phyloP scores from a whole-genome alignment of 352 stramenopile genomes.

The Globisporangium nodosum region DNA sequence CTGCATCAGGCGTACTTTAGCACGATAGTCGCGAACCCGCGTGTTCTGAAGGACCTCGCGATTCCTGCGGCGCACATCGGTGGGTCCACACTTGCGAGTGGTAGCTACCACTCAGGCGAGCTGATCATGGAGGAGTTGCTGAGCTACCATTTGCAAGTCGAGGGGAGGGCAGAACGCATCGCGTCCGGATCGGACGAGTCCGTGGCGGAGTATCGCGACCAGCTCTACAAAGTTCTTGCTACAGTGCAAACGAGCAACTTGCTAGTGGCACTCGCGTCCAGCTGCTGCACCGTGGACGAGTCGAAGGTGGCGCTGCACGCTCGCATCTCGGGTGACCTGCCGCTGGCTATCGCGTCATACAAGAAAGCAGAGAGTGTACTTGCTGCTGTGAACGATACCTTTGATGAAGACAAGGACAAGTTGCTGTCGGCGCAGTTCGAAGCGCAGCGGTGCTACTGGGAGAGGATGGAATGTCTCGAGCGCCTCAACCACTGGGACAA shows the following conservation, averaged over 20 bases:
- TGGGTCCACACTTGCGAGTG: constrained; percentile 53
- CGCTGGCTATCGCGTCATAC: constrained; percentile 65
- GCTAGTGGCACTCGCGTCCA: constrained; percentile 45
- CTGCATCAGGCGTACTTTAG: constrained; percentile 48
- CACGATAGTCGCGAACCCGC: constrained; percentile 26
- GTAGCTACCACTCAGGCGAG: constrained; percentile 51
- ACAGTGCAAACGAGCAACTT: constrained; percentile 64
- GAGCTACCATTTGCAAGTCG: constrained; percentile 21
- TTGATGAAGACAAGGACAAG: constrained; percentile 18
- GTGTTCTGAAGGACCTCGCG: constrained; percentile 22
- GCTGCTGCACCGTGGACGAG: constrained; percentile 46
- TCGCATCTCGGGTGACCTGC: constrained; percentile 60
- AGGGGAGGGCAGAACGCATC: constrained; percentile 2
- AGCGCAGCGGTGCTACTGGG: constrained; percentile 51
- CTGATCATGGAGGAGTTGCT: constrained; percentile 63
- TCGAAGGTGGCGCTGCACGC: constrained; percentile 56
- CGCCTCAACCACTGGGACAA: constrained; percentile 67
- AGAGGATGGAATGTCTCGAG: constrained; percentile 57
- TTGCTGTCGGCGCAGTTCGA: constrained; percentile 29
- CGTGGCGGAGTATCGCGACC: constrained; percentile 43
- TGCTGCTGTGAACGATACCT: constrained; percentile 29
- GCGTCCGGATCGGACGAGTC: constrained; percentile 13
- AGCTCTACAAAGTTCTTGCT: constrained; percentile 69
- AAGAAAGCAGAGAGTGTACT: constrained; percentile 57
- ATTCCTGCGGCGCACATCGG: constrained; percentile 41